A percentile compares a stretch with the other conserved stretches of the same genome.
phyloP scores from a whole-genome alignment of 1,139 yeast species.

The Candida gigantensis region DNA sequence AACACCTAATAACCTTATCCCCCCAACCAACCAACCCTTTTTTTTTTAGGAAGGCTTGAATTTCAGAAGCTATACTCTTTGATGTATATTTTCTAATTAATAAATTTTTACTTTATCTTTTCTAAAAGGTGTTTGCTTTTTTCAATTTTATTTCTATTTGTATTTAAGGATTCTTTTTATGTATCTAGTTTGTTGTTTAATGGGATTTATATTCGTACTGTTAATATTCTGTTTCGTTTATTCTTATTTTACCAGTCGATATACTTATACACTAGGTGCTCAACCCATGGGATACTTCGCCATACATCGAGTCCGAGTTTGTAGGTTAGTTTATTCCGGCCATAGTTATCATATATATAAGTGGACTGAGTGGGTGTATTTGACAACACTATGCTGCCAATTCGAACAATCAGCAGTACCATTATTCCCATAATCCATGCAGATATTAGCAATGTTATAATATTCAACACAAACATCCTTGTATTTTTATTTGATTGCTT shows the following conservation, averaged over 20 bases:
- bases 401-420: constrained; percentile 12
- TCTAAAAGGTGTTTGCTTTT: not conserved
- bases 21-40: no score
- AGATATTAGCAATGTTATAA: constrained; percentile 24
- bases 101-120: constrained; percentile 5
- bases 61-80: constrained; percentile 2
- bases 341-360: constrained; percentile 27
- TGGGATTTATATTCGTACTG: constrained; percentile 6
- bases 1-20: constrained; percentile 3
- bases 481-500: constrained; percentile 24
- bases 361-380: constrained; percentile 1
- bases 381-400: constrained; percentile 8
- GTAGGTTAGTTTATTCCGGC: constrained; percentile 5
- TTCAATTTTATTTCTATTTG: not conserved
- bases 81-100: constrained; percentile 8
- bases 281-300: constrained; percentile 11
- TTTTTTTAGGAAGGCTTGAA: constrained; percentile 10
- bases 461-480: constrained; percentile 24
- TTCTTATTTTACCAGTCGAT: constrained; percentile 12
- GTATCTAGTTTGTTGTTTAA: constrained; percentile 1
- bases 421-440: constrained; percentile 17
- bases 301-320: constrained; percentile 7
- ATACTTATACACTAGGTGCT: constrained; percentile 10
- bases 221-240: constrained; percentile 6
- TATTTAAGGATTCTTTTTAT: not conserved